Evolutionary conservation across 345 rosid genomes (phyloP).

Genomic region (Murraya paniculata): DNA sequence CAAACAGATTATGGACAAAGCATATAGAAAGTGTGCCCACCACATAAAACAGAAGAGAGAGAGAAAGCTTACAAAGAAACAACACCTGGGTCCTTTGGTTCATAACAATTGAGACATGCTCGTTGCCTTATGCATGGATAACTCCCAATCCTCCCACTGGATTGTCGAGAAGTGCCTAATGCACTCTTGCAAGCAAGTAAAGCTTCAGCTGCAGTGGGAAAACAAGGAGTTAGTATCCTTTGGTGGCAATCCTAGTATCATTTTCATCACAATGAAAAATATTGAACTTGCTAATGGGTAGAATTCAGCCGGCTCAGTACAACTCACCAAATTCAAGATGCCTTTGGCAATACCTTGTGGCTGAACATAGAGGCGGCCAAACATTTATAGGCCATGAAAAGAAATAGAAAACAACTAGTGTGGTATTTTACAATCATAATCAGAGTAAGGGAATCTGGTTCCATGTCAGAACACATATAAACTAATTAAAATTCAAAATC

Average conservation of each 20-base stretch:
- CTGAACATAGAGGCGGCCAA: background rate
- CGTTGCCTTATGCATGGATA: constrained; percentile 31
- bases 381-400: background rate
- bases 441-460: background rate
- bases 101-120: constrained; percentile 22
- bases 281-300: background rate
- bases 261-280: background rate
- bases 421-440: too few species aligned
- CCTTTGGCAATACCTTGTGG: background rate
- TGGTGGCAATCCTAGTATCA: background rate
- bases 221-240: background rate
- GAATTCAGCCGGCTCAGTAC: background rate
- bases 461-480: background rate
- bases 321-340: background rate
- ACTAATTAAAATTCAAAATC: background rate
- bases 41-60: background rate
- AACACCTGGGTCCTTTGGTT: constrained; percentile 22
- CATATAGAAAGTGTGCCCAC: background rate
- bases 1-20: background rate
- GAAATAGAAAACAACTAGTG: background rate
- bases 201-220: constrained; percentile 33
- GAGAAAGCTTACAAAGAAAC: constrained; percentile 35
- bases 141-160: constrained; percentile 19
- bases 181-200: constrained; percentile 29
- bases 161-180: constrained; percentile 11